Evolutionary conservation across 2,329 filamentous ascomycete species (phyloP).

Genomic region (Aspergillus fischeri): DNA sequence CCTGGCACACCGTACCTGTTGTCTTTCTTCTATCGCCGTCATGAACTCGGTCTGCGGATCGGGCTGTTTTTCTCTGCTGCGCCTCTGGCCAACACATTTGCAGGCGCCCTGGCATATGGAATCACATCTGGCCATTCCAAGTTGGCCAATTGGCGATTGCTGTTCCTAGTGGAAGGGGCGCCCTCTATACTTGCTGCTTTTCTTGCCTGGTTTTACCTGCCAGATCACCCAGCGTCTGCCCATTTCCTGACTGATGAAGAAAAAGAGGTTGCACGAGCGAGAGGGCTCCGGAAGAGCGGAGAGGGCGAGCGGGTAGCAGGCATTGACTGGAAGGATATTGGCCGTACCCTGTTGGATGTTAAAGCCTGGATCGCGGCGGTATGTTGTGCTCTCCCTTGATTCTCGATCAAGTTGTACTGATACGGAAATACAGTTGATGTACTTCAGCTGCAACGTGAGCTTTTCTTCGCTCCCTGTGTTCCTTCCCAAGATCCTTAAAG

Average conservation of each 20-base stretch:
- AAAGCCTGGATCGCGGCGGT: conserved; percentile 48
- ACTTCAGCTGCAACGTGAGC: conserved; percentile 60
- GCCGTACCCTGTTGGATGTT: conserved; percentile 40
- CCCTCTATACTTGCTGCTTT: conserved; percentile 55
- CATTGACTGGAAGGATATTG: conserved; percentile 47
- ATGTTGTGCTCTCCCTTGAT: conserved; percentile 12
- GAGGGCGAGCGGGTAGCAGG: conserved; percentile 38
- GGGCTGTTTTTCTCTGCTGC: conserved; percentile 55
- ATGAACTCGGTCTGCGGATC: conserved; percentile 53
- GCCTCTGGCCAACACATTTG: conserved; percentile 74
- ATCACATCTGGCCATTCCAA: conserved; percentile 57
- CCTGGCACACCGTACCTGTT: conserved; percentile 48
- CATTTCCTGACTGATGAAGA: conserved; percentile 56
- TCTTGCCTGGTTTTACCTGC: conserved; percentile 53
- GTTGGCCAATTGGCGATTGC: conserved; percentile 60
- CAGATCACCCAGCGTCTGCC: conserved; percentile 51
- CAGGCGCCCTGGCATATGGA: conserved; percentile 62
- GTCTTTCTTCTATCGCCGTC: conserved; percentile 57
- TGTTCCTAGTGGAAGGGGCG: conserved; percentile 63
- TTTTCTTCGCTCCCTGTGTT: conserved; percentile 64
- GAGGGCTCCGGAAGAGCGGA: conserved; percentile 53
- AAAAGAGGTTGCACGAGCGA: conserved; percentile 52
- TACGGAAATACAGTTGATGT: conserved; percentile 43
- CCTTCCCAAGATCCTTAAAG: conserved; percentile 57
- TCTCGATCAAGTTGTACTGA: not conserved